Base-by-base conservation (phyloP, 2,329 filamentous ascomycete genomes). In the Ramularia collo-cygni region DNA sequence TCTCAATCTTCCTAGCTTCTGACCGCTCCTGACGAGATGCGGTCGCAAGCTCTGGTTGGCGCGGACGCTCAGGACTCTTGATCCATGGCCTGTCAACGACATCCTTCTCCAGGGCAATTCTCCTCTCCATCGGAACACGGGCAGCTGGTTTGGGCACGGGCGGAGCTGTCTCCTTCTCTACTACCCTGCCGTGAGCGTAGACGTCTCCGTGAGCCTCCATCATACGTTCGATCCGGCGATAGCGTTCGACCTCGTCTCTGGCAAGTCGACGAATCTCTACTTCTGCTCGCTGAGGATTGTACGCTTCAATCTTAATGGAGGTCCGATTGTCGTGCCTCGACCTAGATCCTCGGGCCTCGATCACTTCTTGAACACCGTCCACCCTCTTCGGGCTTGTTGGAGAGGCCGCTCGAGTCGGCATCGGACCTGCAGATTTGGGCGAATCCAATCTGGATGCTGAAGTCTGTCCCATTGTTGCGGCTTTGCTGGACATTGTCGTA, bases 221-320 rank as follows among this genome's bases (percentile, higher is more conserved):
- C 40, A 47, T 56, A n/a, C 59, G 52, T 46, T 62, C 59, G 5
- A 53, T 54, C 37, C 55, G 51, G 13, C 59, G 52, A 38, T 60
- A 63, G 8, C 51, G 51, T 16, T 52, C 51, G 28, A 63, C 48
- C 33, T 63, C 60, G 21, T 63, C 57, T 18, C 58, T 48, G 21
- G 59, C 58, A 28, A 62, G 54, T 29, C 42, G 49, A 2, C 58
- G 50, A 19, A 62, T 54, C 19, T 59, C 53, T 4, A 37, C 32
- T 26, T 53, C 46, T 4, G 41, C 32, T 4, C 33, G 34, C 9
- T 37, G 27, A 30, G 39, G 28, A 7, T 19, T 33, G 8, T 33
- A 19, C 19, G 31, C 31, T 16, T 33, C 31, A 16, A 33, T 19
- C 8, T 17, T 19, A 7, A 33, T 19, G 12, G 16, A 19, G 19